Evolutionary conservation across 2,329 filamentous ascomycete species (phyloP).

Genomic region (Pezicula carpinea): DNA sequence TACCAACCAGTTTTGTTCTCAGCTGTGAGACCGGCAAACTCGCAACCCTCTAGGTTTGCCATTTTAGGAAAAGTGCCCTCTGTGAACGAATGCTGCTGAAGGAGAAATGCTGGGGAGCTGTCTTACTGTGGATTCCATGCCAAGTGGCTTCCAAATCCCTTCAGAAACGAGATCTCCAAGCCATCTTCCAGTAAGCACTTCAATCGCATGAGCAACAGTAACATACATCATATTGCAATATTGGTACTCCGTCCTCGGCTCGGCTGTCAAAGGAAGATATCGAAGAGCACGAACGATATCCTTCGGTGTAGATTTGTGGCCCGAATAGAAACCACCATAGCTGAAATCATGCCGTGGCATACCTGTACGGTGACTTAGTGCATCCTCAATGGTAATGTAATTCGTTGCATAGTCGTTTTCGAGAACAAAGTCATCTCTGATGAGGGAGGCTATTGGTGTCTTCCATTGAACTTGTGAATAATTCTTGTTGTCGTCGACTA

Average conservation of each 20-base stretch:
- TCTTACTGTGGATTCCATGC: slow-evolving; percentile 39
- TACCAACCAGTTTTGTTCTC: too few species aligned
- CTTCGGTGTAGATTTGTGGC: slow-evolving; percentile 24
- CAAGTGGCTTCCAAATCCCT: slow-evolving; percentile 40
- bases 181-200: slow-evolving; percentile 33
- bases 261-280: slow-evolving; percentile 37
- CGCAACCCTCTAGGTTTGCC: too few species aligned
- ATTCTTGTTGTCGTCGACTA: slow-evolving; percentile 40
- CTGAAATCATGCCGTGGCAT: slow-evolving; percentile 38
- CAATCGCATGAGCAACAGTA: slow-evolving; percentile 40
- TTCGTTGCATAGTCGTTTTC: slow-evolving; percentile 40
- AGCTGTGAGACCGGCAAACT: slow-evolving; percentile 11
- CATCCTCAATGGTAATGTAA: slow-evolving; percentile 49
- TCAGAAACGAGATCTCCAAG: slow-evolving; percentile 37
- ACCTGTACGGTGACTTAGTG: slow-evolving; percentile 47
- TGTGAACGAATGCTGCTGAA: too few species aligned
- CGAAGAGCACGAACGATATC: slow-evolving; percentile 38
- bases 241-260: slow-evolving; percentile 40
- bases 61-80: too few species aligned
- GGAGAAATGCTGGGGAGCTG: background rate
- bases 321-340: slow-evolving; percentile 29
- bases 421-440: slow-evolving; percentile 49
- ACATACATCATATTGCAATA: slow-evolving; percentile 50
- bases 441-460: slow-evolving; percentile 40
- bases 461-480: slow-evolving; percentile 38